Evolutionary conservation across 2,329 filamentous ascomycete species (phyloP).

Genomic region (Aspergillus sp.): DNA sequence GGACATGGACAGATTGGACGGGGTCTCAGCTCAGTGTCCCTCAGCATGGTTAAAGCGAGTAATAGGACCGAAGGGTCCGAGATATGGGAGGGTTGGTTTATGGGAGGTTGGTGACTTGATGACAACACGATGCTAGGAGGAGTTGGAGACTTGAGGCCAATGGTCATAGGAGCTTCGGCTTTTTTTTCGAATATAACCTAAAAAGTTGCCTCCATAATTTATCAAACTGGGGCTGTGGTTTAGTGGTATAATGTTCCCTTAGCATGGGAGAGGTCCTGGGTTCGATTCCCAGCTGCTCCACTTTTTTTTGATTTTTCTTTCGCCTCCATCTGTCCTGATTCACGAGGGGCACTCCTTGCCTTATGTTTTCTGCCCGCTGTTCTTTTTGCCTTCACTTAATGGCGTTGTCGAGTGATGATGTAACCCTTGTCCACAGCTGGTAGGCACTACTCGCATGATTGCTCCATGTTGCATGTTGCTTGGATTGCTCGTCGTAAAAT

Average conservation of each 20-base stretch:
- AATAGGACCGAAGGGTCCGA: no score
- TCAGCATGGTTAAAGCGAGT: no score
- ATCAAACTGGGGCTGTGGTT: conserved; percentile 17
- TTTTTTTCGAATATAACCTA: neutral
- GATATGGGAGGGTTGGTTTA: no score
- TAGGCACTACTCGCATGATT: neutral
- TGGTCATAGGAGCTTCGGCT: neutral
- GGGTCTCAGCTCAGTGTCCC: no score
- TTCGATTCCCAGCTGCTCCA: conserved; percentile 20
- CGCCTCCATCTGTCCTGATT: neutral
- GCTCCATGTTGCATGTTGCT: neutral
- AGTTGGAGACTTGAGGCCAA: neutral
- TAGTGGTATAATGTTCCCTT: conserved; percentile 20
- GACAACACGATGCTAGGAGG: no score
- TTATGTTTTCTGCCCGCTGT: neutral
- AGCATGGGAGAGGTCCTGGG: conserved; percentile 20
- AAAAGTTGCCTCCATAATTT: fast-evolving
- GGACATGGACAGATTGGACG: no score
- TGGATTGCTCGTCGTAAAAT: neutral
- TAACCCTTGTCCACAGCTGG: neutral
- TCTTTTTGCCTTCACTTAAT: neutral
- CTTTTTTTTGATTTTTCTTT: conserved; percentile 5
- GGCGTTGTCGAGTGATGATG: neutral
- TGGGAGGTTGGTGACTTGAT: no score
- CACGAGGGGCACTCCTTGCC: no score